Evolutionary conservation across 2,329 filamentous ascomycete species (phyloP).

Genomic region (Colletotrichum neosansevieriae): DNA sequence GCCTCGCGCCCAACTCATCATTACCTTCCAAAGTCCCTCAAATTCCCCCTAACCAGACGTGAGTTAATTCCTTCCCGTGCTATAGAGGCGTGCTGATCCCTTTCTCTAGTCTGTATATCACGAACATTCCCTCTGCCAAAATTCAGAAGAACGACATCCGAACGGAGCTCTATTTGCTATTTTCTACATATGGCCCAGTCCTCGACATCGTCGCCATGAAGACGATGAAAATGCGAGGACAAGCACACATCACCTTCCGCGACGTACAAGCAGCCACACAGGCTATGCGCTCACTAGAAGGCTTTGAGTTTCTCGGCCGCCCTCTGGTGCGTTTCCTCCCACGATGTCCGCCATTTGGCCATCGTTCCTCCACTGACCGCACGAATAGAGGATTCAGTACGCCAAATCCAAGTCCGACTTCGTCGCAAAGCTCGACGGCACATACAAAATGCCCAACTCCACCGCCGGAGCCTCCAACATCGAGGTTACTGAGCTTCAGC

Average conservation of each 20-base stretch:
- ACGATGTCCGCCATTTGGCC: neutral
- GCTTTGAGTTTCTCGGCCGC: constrained; percentile 85
- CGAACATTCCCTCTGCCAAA: constrained; percentile 87
- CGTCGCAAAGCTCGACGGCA: constrained; percentile 91
- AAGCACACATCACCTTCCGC: constrained; percentile 92
- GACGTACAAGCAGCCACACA: constrained; percentile 93
- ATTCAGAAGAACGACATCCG: constrained; percentile 90
- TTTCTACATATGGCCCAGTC: constrained; percentile 92
- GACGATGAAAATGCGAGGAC: constrained; percentile 92
- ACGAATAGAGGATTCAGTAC: constrained; percentile 84
- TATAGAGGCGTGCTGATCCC: constrained; percentile 9
- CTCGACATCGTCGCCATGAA: constrained; percentile 92
- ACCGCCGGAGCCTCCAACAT: constrained; percentile 61
- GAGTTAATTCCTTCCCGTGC: constrained; percentile 50
- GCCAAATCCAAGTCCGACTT: constrained; percentile 90
- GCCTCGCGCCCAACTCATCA: constrained; percentile 55
- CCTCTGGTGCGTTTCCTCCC: constrained; percentile 75
- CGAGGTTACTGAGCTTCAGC: constrained; percentile 79
- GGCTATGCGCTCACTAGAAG: constrained; percentile 90
- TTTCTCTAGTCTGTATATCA: constrained; percentile 80
- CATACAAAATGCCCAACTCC: constrained; percentile 77
- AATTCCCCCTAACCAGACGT: constrained; percentile 81
- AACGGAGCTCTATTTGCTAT: constrained; percentile 90
- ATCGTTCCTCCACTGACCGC: constrained; percentile 9
- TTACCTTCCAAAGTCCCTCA: constrained; percentile 64